Base-by-base conservation (phyloP, 306 rosid species). In the Cyamopsis tetragonoloba region DNA sequence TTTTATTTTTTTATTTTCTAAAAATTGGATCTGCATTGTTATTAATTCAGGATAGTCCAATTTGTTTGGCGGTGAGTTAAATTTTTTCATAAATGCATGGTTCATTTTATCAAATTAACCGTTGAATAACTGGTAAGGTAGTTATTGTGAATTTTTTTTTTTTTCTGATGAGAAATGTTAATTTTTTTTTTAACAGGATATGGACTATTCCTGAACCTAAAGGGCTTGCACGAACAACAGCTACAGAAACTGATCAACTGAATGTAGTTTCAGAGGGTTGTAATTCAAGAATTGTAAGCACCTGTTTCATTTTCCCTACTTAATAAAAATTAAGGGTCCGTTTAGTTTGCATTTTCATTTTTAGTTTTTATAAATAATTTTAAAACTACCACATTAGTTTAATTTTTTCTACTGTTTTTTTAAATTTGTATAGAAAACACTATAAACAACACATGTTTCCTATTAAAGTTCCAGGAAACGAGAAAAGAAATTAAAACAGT, bases 221-320 rank as follows among this genome's bases (percentile, higher is more conserved):
- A 66, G 88, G 80, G 48, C 54, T 88, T 44, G 64, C 84, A 13
- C 69, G 92, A 73, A 75, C 92, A 24, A 69, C 88, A 7, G 55
- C 96, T 3, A 11, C 77, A 38, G 96, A 95, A 69, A 81, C 84
- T 55, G 89, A 81, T 64, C 75, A 80, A 56, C 70, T 86, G 57
- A 82, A 83, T 49, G 47, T 81, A 70, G 83, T 86, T 50, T 86
- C 97, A 5, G 97, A 91, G 84, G 96, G 88, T 18, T 95, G 97
- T 66, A 75, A 83, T 73, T 69, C 92, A 3, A 83, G 85, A 80
- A 68, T 80, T 68, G 97, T 93, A 83, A 81, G 91, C 63, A 79
- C 71, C 64, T 7, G 18, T 62, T 22, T 56, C 54, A 41, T 73
- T 30, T 51, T 64, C 28, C n/a, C n/a, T n/a, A n/a, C n/a, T n/a